phyloP scores from a whole-genome alignment of 176 grass and related monocot species.

The Eleusine coracana region DNA sequence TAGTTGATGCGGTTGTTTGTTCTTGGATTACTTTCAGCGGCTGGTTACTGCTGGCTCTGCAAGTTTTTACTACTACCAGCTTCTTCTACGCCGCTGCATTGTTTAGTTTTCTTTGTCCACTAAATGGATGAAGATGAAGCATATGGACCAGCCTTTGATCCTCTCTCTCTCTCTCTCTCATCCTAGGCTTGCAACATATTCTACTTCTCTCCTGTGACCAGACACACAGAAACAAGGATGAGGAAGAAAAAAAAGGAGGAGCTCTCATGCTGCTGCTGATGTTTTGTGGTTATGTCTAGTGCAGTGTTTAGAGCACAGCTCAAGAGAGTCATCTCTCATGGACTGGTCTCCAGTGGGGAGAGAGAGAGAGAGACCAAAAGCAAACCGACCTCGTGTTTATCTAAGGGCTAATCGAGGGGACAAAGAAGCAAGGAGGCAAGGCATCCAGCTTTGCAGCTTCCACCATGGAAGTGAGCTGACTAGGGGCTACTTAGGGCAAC shows the following conservation, averaged over 20 bases:
- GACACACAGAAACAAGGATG: background rate
- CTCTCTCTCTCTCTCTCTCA: background rate
- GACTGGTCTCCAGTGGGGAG: constrained; percentile 18
- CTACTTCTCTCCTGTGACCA: constrained; percentile 4
- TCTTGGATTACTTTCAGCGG: constrained; percentile 41
- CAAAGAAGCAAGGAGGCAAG: constrained; percentile 38
- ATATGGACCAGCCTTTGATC: constrained; percentile 41
- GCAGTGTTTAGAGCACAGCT: constrained; percentile 7
- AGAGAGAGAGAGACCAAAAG: constrained; percentile 56
- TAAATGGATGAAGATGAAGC: constrained; percentile 7
- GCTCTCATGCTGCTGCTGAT: constrained; percentile 38
- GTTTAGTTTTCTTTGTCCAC: constrained; percentile 26
- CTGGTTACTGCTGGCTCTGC: background rate
- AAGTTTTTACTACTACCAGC: constrained; percentile 28
- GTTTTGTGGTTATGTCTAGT: constrained; percentile 6
- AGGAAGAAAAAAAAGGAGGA: background rate
- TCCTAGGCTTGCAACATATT: background rate
- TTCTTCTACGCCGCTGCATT: background rate
- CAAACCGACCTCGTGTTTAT: constrained; percentile 48
- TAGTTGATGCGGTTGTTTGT: constrained; percentile 22
- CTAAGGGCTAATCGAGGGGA: constrained; percentile 54
- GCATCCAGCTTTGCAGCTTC: constrained; percentile 54
- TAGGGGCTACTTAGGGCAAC: constrained; percentile 34
- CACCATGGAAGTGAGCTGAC: constrained; percentile 51
- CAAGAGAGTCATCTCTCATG: background rate